Percentiles rank a stretch among this genome's conserved stretches.
These are phyloP conservation scores for Papiliotrema laurentii DNA, from an alignment of 1,284 basidiomycete genomes.

Conservation along the genomic window DNA sequence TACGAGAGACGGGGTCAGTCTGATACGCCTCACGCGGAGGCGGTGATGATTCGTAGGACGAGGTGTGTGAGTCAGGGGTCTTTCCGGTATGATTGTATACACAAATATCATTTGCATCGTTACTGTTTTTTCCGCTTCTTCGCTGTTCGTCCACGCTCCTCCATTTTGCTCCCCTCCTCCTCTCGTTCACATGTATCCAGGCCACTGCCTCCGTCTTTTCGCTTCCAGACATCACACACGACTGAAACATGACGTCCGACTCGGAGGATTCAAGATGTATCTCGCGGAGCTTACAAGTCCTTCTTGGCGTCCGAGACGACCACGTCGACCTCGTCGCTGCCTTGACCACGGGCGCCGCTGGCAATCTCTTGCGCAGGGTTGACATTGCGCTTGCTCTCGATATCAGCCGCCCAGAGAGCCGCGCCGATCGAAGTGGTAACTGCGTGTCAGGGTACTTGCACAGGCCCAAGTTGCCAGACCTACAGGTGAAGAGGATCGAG, in stretches of 20 bases:
- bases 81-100: too few relatives aligned
- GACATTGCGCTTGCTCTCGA: slow-evolving; percentile 19
- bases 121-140: too few relatives aligned
- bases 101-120: too few relatives aligned
- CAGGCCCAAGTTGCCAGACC: slow-evolving; percentile 7
- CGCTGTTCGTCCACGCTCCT: too few relatives aligned
- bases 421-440: slow-evolving; percentile 57
- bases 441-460: slow-evolving; percentile 11
- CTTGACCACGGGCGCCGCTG: slow-evolving; percentile 1
- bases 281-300: slow-evolving; percentile 8
- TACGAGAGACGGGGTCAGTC: slow-evolving; percentile 38
- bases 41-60: too few relatives aligned
- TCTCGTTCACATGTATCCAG: too few relatives aligned
- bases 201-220: too few relatives aligned
- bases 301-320: slow-evolving; percentile 5
- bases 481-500: slow-evolving; percentile 54
- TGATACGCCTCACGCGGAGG: slow-evolving; percentile 31
- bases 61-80: too few relatives aligned
- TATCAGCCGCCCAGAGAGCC: slow-evolving; percentile 64
- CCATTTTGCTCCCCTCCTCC: too few relatives aligned
- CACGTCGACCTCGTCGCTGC: neutral
- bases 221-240: too few relatives aligned
- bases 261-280: too few relatives aligned
- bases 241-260: too few relatives aligned
- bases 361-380: slow-evolving; percentile 6